Base-by-base conservation (phyloP, 768 basidiomycete species). In the Tylopilus intermedius region DNA sequence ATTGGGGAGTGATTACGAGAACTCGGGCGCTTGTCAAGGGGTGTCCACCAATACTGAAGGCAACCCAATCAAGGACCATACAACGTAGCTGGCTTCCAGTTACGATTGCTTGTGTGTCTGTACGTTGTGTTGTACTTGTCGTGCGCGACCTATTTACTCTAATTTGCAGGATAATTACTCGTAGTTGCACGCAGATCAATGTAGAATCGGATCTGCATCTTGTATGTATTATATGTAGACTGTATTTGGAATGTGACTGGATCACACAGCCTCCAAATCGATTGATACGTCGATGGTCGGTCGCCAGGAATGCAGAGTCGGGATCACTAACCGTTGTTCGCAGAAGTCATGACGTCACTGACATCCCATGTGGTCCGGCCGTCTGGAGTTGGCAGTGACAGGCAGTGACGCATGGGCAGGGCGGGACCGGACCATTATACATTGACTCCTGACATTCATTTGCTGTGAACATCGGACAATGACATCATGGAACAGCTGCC, bases 1-100 rank as follows among this genome's bases (percentile, higher is more conserved):
- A 27, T 32, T 6, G 21, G 26, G 33, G 53, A 54, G 55, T 33
- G 55, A 52, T 58, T 46, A 61, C 58, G 62, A 56, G 30, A 55
- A 38, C 32, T 24, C 5, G 18, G 51, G 38, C 32, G 58, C 39
- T 18, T 46, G n/a, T 48, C 26, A 41, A 21, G 35, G 10, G 9
- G 7, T 27, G 18, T 27, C 32, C 4, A 35, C 8, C 9, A 26
- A 5, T 18, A 15, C n/a, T 30, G 46, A 49, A 35, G 41, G 26
- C 1, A 35, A 24, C 9, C 37, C 48, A 1, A 8, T 24, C 8
- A 49, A 48, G 21, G 50, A 49, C 7, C 37, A 37, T 37, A 15
- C 37, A 7, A 37, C 5, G n/a, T 38, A 38, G 38, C 38, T 30
- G 35, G 35, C 14, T 14, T 15, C 14, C 13, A 4, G 11, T 15